Evolutionary conservation across 1,139 yeast genomes (phyloP).

Genomic region (Suhomyces bolitotheri): DNA sequence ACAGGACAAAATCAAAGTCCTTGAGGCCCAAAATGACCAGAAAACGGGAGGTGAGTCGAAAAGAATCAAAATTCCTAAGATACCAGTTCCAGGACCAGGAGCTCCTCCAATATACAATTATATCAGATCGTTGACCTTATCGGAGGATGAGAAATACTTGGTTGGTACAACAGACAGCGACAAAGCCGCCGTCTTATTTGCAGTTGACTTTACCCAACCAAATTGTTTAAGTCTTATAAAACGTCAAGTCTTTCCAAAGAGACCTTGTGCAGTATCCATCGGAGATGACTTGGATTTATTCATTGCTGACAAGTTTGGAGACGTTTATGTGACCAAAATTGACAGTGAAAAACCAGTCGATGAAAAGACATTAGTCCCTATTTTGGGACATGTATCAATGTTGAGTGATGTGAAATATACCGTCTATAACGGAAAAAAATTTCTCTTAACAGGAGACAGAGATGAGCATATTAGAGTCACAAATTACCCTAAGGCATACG

Average conservation of each 20-base stretch:
- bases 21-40: slow-evolving; percentile 14
- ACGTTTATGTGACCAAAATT: slow-evolving; percentile 67
- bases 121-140: slow-evolving; percentile 59
- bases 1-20: slow-evolving; percentile 36
- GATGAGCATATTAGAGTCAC: slow-evolving; percentile 96
- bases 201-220: slow-evolving; percentile 31
- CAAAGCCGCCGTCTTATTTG: slow-evolving; percentile 72
- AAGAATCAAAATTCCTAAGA: slow-evolving; percentile 47
- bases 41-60: slow-evolving; percentile 28
- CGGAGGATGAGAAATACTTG: slow-evolving; percentile 54
- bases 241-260: slow-evolving; percentile 80
- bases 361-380: slow-evolving; percentile 56
- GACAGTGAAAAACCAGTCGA: slow-evolving; percentile 29
- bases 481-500: slow-evolving; percentile 72
- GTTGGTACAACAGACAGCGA: slow-evolving; percentile 80
- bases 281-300: slow-evolving; percentile 55
- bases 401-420: slow-evolving; percentile 66
- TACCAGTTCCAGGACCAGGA: slow-evolving; percentile 65
- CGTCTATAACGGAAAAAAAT: slow-evolving; percentile 49
- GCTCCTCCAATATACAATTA: slow-evolving; percentile 66
- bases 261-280: slow-evolving; percentile 81
- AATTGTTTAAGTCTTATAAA: slow-evolving; percentile 54
- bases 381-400: slow-evolving; percentile 97
- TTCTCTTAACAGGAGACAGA: slow-evolving; percentile 80
- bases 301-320: slow-evolving; percentile 97